Evolutionary conservation across 116 monocot species (phyloP), one percentile per base, ranked within the genome.

Genomic region (Zostera marina): DNA sequence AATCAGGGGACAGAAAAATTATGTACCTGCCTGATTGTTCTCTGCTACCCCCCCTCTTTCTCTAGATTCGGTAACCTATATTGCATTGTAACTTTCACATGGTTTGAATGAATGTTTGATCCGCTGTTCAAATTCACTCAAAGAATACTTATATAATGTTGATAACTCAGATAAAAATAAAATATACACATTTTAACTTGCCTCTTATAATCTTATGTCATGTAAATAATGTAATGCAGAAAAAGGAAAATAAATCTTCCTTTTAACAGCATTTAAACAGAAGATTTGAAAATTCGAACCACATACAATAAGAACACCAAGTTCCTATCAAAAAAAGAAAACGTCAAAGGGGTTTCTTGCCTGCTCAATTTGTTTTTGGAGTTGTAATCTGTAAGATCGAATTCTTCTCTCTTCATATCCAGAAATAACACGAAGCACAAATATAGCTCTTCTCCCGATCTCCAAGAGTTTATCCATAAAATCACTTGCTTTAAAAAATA

Each of bases 371-470:
- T 73, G 74, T 62, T 84, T 68, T 68, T 94, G 79, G 57, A 94
- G 84, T 25, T 77, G 71, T 72, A 94, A 71, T 47, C 88, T 79
- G 63, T 82, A 82, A 8, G 88, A 20, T 52, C 94, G 74, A 22
- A 94, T 88, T 72, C 73, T 74, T 56, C 85, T 74, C 67, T 88
- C 94, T 66, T 94, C 94, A 22, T 88, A 80, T 40, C 94, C 94
- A 17, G 94, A 73, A 20, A 94, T 58, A 14, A 94, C 81, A 22
- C 79, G 74, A 13, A 85, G 71, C 46, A 74, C n/a, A 69, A 94
- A 94, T 70, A 81, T 67, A 47, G 88, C 88, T 79, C 69, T 88
- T 66, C 88, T 84, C 44, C 88, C 85, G 64, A 77, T 73, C 23
- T 94, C 77, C 62, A 82, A 24, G 43, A 94, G 63, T 62, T 82